phyloP scores from a whole-genome alignment of 2,329 filamentous ascomycete species.

The Hymenoscyphus scutula region DNA sequence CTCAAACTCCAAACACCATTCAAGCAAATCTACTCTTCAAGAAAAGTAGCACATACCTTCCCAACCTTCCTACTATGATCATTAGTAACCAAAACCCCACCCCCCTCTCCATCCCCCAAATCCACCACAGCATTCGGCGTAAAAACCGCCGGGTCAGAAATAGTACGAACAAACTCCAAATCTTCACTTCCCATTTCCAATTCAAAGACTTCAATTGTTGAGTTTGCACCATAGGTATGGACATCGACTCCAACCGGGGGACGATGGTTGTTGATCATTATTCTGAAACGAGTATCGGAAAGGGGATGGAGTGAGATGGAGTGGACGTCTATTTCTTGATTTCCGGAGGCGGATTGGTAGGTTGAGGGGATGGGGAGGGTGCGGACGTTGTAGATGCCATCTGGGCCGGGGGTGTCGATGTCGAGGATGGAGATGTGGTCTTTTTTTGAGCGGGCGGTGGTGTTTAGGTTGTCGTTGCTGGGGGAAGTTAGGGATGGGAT shows the following conservation, averaged over 20 bases:
- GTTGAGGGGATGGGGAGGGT: slow-evolving; percentile 13
- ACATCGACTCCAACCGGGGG: slow-evolving; percentile 32
- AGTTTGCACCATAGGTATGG: slow-evolving; percentile 32
- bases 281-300: slow-evolving; percentile 21
- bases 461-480: slow-evolving; percentile 22
- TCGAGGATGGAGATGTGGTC: slow-evolving; percentile 25
- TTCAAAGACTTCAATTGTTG: slow-evolving; percentile 38
- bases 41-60: slow-evolving; percentile 23
- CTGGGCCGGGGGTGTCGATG: slow-evolving; percentile 19
- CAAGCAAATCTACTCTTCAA: slow-evolving; percentile 16
- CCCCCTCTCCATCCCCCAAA: slow-evolving; percentile 29
- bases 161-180: slow-evolving; percentile 34
- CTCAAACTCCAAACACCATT: not conserved
- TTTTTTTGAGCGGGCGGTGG: slow-evolving; percentile 13
- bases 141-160: slow-evolving; percentile 27
- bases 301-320: slow-evolving; percentile 33
- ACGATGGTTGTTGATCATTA: slow-evolving; percentile 36
- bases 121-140: slow-evolving; percentile 36
- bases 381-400: slow-evolving; percentile 19
- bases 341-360: slow-evolving; percentile 1
- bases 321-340: slow-evolving; percentile 30
- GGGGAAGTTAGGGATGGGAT: no score
- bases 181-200: slow-evolving; percentile 22
- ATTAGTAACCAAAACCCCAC: slow-evolving; percentile 37
- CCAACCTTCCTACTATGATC: slow-evolving; percentile 32